A percentile compares a stretch with the other conserved stretches of the same genome.
Evolutionary conservation across 2,329 filamentous ascomycete species (phyloP).

Genomic region (Ophiostoma piceae): DNA sequence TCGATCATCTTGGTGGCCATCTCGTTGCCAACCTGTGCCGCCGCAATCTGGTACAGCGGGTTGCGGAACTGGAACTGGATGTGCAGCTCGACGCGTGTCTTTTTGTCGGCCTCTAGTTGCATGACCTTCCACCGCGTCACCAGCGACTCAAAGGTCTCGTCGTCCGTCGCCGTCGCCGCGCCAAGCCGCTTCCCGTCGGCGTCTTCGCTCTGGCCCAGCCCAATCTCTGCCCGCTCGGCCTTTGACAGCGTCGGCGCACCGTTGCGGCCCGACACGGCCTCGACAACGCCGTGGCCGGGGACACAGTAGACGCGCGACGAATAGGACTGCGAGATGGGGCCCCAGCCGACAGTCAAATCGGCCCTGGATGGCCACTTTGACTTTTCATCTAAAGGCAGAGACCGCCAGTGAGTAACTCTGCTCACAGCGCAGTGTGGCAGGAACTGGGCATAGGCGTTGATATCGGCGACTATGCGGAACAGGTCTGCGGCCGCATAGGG

Average conservation of each 20-base stretch:
- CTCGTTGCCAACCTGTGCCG: slow-evolving; percentile 73
- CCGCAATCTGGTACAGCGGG: slow-evolving; percentile 79
- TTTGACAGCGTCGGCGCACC: slow-evolving; percentile 39
- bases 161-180: slow-evolving; percentile 22
- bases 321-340: slow-evolving; percentile 76
- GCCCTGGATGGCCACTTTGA: slow-evolving; percentile 63
- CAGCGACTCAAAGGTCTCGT: slow-evolving; percentile 59
- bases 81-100: slow-evolving; percentile 67
- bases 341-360: slow-evolving; percentile 79
- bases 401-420: slow-evolving; percentile 66
- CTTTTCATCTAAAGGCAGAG: background rate
- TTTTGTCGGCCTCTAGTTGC: slow-evolving; percentile 36
- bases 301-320: slow-evolving; percentile 74
- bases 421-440: slow-evolving; percentile 85
- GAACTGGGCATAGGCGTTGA: slow-evolving; percentile 77
- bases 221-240: slow-evolving; percentile 32
- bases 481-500: slow-evolving; percentile 66
- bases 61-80: slow-evolving; percentile 83
- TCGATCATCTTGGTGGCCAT: slow-evolving; percentile 85
- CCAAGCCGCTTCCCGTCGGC: slow-evolving; percentile 19
- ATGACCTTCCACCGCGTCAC: slow-evolving; percentile 64
- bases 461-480: slow-evolving; percentile 82
- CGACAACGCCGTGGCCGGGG: slow-evolving; percentile 57
- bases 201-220: slow-evolving; percentile 26
- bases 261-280: slow-evolving; percentile 61